Conservation (phyloP, 1,284 basidiomycete genomes). For the Xerocomus cyaneibrunnescens region DNA sequence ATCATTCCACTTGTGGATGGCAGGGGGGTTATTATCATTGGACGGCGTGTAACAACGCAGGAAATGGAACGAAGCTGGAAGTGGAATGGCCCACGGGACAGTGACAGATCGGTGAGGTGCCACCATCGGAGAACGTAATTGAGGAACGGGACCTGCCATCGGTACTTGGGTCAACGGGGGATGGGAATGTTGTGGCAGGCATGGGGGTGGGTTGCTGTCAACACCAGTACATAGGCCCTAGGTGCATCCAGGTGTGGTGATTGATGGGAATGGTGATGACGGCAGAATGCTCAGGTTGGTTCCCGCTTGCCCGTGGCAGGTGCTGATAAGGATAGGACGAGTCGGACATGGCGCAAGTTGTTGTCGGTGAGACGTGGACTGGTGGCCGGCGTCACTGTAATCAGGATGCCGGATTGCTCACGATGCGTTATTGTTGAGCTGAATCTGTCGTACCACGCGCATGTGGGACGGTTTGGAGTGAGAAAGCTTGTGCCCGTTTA, state of each 20-base stretch:
- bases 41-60: neutral
- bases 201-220: constrained; percentile 6
- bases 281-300: constrained; percentile 1
- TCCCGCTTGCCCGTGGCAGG: neutral
- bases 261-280: neutral
- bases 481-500: neutral
- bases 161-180: neutral
- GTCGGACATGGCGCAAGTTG: neutral
- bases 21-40: neutral
- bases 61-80: neutral
- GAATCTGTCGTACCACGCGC: neutral
- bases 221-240: neutral
- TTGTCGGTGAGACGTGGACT: too few relatives aligned
- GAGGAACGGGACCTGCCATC: neutral
- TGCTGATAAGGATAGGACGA: neutral
- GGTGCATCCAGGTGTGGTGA: too few relatives aligned
- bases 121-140: neutral
- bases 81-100: too few relatives aligned
- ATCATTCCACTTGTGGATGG: neutral
- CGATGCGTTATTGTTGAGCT: constrained; percentile 1
- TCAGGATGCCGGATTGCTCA: too few relatives aligned
- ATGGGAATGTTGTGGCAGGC: constrained; percentile 2
- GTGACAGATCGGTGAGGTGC: neutral
- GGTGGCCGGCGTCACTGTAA: too few relatives aligned
- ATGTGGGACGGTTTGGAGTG: constrained; percentile 1